Evolutionary conservation across 2,329 filamentous ascomycete species (phyloP).

Genomic region (Gnomoniopsis sp.): DNA sequence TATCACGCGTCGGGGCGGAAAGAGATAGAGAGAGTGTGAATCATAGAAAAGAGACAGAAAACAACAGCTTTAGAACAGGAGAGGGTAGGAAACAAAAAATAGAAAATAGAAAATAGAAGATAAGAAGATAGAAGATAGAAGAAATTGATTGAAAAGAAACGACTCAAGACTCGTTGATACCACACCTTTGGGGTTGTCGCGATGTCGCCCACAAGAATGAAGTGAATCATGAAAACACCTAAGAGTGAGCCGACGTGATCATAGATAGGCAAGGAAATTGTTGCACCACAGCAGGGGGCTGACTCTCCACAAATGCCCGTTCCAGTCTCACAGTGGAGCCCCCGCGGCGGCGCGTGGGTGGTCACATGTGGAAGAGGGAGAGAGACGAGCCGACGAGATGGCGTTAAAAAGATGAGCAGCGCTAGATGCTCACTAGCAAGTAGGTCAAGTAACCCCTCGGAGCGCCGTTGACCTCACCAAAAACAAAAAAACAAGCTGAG

Average conservation of each 20-base stretch:
- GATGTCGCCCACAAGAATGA: background rate
- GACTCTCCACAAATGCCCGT: background rate
- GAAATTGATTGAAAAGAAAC: too few species aligned
- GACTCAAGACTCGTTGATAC: background rate
- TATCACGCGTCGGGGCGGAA: too few species aligned
- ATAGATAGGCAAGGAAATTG: background rate
- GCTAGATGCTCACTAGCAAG: background rate
- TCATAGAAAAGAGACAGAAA: too few species aligned
- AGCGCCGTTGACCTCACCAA: background rate
- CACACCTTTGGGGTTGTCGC: background rate
- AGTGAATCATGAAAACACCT: background rate
- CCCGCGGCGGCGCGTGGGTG: background rate
- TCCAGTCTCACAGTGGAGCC: background rate
- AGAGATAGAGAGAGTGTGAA: too few species aligned
- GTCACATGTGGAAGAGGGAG: background rate
- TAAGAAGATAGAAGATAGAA: too few species aligned
- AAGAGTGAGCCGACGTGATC: background rate
- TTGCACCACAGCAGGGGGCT: background rate
- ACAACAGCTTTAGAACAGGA: too few species aligned
- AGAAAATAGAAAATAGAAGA: too few species aligned
- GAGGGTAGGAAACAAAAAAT: too few species aligned
- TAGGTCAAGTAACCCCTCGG: background rate
- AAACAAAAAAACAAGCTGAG: too few species aligned
- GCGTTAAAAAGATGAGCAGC: background rate
- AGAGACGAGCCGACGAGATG: too few species aligned